A percentile compares a stretch with the other conserved stretches of the same genome.
These are phyloP conservation scores for Hemileia vastatrix DNA, from an alignment of 1,284 basidiomycete species.

Conservation along the genomic window DNA sequence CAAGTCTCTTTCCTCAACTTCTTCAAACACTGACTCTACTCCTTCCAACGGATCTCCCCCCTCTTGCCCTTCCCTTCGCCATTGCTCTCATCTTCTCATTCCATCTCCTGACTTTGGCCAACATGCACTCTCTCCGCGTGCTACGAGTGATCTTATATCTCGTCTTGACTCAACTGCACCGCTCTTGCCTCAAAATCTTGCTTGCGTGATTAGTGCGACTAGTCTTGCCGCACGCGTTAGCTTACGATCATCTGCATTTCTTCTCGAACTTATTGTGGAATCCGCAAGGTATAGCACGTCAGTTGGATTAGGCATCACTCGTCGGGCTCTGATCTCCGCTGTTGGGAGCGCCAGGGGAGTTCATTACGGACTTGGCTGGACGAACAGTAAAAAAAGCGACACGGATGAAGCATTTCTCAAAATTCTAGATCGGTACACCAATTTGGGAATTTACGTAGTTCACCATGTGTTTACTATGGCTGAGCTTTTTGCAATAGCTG, in stretches of 20 bases:
- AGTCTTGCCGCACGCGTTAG: constrained; percentile 44
- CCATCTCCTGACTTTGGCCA: background rate
- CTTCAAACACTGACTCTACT: background rate
- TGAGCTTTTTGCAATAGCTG: constrained; percentile 50
- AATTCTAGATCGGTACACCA: constrained; percentile 50
- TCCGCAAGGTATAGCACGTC: constrained; percentile 31
- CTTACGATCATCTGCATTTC: constrained; percentile 44
- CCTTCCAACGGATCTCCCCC: background rate
- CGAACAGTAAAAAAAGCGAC: constrained; percentile 21
- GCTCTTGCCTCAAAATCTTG: constrained; percentile 45
- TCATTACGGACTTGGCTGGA: constrained; percentile 40
- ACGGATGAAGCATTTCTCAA: constrained; percentile 43
- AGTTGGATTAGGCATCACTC: constrained; percentile 41
- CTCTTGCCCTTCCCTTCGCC: background rate
- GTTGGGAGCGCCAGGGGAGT: constrained; percentile 45
- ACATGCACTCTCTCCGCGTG: constrained; percentile 3
- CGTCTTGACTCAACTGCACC: constrained; percentile 30
- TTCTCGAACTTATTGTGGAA: constrained; percentile 47
- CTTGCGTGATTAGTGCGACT: constrained; percentile 45
- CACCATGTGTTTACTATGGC: constrained; percentile 46
- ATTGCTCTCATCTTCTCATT: background rate
- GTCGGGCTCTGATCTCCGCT: constrained; percentile 45
- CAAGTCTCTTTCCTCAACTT: background rate
- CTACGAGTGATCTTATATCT: constrained; percentile 9
- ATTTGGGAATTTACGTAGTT: constrained; percentile 50